Evolutionary conservation across 441 rosid genomes (phyloP), one percentile per base, ranked within the genome.

Genomic region (Hypseocharis bilobata): DNA sequence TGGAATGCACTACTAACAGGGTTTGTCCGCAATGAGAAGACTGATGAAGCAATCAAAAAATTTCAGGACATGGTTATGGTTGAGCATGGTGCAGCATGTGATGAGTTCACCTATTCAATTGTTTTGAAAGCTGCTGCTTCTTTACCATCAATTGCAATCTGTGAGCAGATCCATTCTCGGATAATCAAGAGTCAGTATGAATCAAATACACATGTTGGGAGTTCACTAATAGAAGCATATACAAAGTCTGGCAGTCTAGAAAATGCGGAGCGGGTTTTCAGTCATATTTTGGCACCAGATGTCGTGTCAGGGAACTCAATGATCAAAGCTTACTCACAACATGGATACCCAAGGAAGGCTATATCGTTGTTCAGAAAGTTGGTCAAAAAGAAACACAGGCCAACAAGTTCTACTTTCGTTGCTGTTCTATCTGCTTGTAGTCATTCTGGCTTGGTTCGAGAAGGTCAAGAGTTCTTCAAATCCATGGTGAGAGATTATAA

Each of bases 401-500:
- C 68, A 54, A 63, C 51, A 67, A 60, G 87, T 79, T 72, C 91
- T 73, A 83, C 88, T 65, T 92, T 90, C 77, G 83, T 78, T 0
- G 97, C 96, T 20, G 88, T 78, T 57, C 86, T 92, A 45, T 82
- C 88, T 70, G 95, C 96, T 17, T 92, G 95, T 74, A 82, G 97
- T 73, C 94, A 88, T 60, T 76, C 81, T 4, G 89, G 92, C 42
- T 67, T 85, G 77, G 76, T 84, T 56, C 82, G 85, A 76, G 78
- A 79, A 17, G 98, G 94, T 26, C 72, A 80, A 55, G 78, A 73
- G 26, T n/a, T 90, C 72, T 85, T 90, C 77, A 62, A 38, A 23
- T 59, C 30, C 74, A 92, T 90, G 91, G 89, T 84, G 63, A 82
- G 74, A 52, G 80, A 80, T 68, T 82, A 90, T 74, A 66, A 72